These are phyloP conservation scores for Irpex sp. DNA, from an alignment of 1,284 basidiomycete species.

Conservation along the genomic window DNA sequence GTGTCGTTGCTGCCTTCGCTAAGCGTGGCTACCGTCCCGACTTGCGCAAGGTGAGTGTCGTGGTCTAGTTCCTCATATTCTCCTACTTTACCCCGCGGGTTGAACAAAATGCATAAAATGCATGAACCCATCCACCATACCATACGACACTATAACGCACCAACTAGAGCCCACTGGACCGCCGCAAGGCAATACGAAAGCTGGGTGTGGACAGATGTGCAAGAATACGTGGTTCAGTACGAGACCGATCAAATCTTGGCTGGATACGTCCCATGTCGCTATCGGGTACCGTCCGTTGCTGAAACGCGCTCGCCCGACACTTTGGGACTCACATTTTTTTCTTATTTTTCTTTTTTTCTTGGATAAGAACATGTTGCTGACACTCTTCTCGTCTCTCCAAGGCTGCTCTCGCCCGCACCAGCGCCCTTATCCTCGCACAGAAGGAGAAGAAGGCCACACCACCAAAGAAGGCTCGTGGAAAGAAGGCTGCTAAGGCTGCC, in stretches of 20 bases:
- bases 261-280: constrained; percentile 66
- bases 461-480: constrained; percentile 74
- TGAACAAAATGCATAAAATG: neutral
- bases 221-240: constrained; percentile 47
- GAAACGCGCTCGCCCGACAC: constrained; percentile 61
- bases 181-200: constrained; percentile 61
- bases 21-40: constrained; percentile 82
- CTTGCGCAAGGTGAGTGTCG: constrained; percentile 70
- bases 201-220: constrained; percentile 86
- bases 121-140: neutral
- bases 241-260: constrained; percentile 60
- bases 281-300: constrained; percentile 64
- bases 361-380: constrained; percentile 2
- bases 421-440: constrained; percentile 69
- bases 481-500: constrained; percentile 45
- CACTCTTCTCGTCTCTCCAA: constrained; percentile 29
- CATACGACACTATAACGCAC: constrained; percentile 19
- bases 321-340: constrained; percentile 58
- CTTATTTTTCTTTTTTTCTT: neutral
- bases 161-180: constrained; percentile 62
- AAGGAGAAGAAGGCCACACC: constrained; percentile 71
- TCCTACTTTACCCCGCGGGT: neutral
- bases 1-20: constrained; percentile 64
- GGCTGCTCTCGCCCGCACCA: constrained; percentile 81
- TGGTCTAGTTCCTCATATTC: constrained; percentile 12